These are phyloP conservation scores for Cenococcum geophilum DNA, from an alignment of 495 filamentous ascomycete species.

Conservation along the genomic window DNA sequence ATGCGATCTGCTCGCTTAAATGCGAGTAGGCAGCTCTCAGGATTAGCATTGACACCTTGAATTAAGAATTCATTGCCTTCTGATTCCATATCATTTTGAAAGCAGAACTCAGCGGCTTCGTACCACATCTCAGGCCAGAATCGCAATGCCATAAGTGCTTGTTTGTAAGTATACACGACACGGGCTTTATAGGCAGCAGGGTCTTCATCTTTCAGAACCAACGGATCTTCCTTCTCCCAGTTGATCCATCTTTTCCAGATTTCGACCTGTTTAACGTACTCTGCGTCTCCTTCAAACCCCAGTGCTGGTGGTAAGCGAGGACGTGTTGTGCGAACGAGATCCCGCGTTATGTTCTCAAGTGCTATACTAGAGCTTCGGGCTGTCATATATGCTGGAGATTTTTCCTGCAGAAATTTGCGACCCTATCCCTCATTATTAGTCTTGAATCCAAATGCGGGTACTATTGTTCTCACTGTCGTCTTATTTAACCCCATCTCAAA, in stretches of 20 bases:
- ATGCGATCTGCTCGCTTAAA: slow-evolving; percentile 84
- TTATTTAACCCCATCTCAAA: slow-evolving; percentile 94
- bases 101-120: slow-evolving; percentile 89
- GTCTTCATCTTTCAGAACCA: slow-evolving; percentile 79
- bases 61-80: slow-evolving; percentile 73
- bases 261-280: slow-evolving; percentile 79
- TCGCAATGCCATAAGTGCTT: slow-evolving; percentile 84
- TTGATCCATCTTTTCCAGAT: slow-evolving; percentile 89
- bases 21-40: slow-evolving; percentile 83
- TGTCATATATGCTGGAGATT: slow-evolving; percentile 87
- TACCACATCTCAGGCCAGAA: slow-evolving; percentile 96
- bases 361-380: slow-evolving; percentile 79
- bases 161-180: slow-evolving; percentile 84
- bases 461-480: slow-evolving; percentile 54
- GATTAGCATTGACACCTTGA: slow-evolving; percentile 79
- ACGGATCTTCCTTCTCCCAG: slow-evolving; percentile 89
- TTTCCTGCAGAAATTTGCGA: slow-evolving; percentile 86
- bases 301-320: slow-evolving; percentile 73
- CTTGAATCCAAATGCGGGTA: neutral
- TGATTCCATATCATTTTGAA: slow-evolving; percentile 61
- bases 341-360: slow-evolving; percentile 75
- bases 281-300: slow-evolving; percentile 80
- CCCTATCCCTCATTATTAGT: slow-evolving; percentile 48
- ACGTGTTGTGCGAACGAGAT: slow-evolving; percentile 67
- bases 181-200: slow-evolving; percentile 62